These are phyloP conservation scores for Collybiopsis confluens DNA, from an alignment of 768 basidiomycete species.

Conservation along the genomic window DNA sequence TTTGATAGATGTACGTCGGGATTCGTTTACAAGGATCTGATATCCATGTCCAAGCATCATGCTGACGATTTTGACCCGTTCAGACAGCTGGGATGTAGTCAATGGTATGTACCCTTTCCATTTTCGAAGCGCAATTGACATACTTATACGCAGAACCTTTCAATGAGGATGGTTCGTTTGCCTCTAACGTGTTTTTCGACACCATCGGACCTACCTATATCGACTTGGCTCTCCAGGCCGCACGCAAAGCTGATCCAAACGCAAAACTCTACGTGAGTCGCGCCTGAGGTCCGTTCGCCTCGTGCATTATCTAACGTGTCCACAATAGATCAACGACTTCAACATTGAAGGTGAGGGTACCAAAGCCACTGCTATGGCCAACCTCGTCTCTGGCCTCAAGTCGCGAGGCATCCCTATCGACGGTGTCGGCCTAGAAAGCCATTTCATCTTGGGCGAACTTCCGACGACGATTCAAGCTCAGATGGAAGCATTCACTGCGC, in stretches of 20 bases:
- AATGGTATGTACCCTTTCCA: constrained; percentile 19
- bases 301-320: background rate
- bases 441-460: constrained; percentile 40
- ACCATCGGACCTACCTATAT: constrained; percentile 35
- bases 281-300: background rate
- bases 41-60: background rate
- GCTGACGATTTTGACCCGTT: constrained; percentile 4
- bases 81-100: constrained; percentile 34
- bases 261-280: constrained; percentile 40
- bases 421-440: constrained; percentile 42
- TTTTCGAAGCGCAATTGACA: background rate
- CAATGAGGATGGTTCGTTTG: constrained; percentile 47
- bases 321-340: constrained; percentile 23
- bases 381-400: constrained; percentile 36
- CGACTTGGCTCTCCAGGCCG: constrained; percentile 37
- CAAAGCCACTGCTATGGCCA: constrained; percentile 39
- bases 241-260: constrained; percentile 38
- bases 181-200: constrained; percentile 38
- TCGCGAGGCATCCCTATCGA: constrained; percentile 37
- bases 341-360: constrained; percentile 27
- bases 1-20: constrained; percentile 8
- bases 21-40: no score
- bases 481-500: constrained; percentile 34
- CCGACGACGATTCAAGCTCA: constrained; percentile 29
- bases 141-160: constrained; percentile 28